Evolutionary conservation across 345 rosid genomes (phyloP).

Genomic region (Moricandia moricandioides): DNA sequence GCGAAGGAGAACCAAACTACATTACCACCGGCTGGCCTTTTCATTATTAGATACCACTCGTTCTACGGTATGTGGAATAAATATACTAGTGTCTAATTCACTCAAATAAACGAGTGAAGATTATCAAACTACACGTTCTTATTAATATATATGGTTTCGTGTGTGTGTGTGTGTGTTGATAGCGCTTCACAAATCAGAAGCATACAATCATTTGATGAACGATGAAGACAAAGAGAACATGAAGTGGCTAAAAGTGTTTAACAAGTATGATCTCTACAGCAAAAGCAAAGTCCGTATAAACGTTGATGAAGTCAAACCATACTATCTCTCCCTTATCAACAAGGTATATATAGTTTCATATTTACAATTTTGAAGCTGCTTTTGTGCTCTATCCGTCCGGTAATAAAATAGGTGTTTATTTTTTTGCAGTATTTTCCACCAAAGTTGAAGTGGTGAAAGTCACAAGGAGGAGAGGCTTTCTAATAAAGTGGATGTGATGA

Average conservation of each 20-base stretch:
- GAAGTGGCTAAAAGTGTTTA: slow-evolving; percentile 67
- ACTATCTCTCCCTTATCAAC: slow-evolving; percentile 43
- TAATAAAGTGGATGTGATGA: neutral
- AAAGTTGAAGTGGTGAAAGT: slow-evolving; percentile 38
- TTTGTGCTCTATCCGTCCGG: too few species aligned
- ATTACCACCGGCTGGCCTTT: slow-evolving; percentile 57
- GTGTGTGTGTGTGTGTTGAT: neutral
- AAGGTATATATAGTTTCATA: slow-evolving; percentile 30
- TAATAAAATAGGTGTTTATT: too few species aligned
- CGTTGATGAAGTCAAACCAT: slow-evolving; percentile 51
- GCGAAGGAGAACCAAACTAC: slow-evolving; percentile 54
- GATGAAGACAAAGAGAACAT: slow-evolving; percentile 50
- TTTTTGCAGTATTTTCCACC: slow-evolving; percentile 44
- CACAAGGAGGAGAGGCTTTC: slow-evolving; percentile 10
- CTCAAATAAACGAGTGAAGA: neutral
- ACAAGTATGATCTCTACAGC: slow-evolving; percentile 70
- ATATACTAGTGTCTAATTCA: neutral
- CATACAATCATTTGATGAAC: slow-evolving; percentile 55
- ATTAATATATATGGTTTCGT: neutral
- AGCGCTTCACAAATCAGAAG: slow-evolving; percentile 61
- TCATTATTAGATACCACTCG: slow-evolving; percentile 65
- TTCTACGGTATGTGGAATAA: slow-evolving; percentile 44
- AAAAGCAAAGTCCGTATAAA: slow-evolving; percentile 62
- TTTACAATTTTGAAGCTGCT: neutral
- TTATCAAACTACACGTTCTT: neutral